Conservation (phyloP, 208 protist genomes). For the Acanthamoeba healyi region DNA sequence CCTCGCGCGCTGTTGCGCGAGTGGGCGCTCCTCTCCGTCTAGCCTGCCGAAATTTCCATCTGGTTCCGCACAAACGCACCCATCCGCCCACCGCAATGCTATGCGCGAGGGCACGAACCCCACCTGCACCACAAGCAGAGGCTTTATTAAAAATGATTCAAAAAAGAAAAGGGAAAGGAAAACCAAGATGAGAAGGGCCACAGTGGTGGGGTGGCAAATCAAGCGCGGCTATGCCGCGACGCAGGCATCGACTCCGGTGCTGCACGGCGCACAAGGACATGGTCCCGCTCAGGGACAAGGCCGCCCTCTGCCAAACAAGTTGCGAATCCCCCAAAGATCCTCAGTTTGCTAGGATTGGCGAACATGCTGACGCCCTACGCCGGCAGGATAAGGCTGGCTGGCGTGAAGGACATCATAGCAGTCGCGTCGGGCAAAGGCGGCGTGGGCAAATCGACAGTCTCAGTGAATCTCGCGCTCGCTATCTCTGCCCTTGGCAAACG, state of each 20-base stretch:
- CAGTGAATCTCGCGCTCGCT: slow-evolving; percentile 85
- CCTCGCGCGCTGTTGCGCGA: not conserved
- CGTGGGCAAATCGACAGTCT: slow-evolving; percentile 90
- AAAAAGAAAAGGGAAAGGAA: not conserved
- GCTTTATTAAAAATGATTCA: too few relatives aligned
- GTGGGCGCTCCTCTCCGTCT: not conserved
- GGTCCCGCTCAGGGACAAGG: not conserved
- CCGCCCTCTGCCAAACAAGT: slow-evolving; percentile 12
- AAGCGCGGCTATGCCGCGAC: not conserved
- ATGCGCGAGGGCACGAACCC: not conserved
- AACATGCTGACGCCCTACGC: too few relatives aligned
- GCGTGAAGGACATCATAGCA: slow-evolving; percentile 82
- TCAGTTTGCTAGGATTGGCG: not conserved
- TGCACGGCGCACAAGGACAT: not conserved
- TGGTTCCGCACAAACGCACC: too few relatives aligned
- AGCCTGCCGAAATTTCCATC: not conserved
- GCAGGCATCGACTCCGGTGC: not conserved
- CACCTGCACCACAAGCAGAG: not conserved
- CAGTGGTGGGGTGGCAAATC: not conserved
- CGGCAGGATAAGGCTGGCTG: slow-evolving; percentile 69
- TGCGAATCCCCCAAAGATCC: not conserved
- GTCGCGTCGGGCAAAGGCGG: slow-evolving; percentile 88
- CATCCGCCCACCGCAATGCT: too few relatives aligned
- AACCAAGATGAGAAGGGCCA: not conserved
- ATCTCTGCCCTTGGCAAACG: slow-evolving; percentile 69